phyloP scores from a whole-genome alignment of 1,139 yeast genomes.

The Groenewaldozyma auringiensis region DNA sequence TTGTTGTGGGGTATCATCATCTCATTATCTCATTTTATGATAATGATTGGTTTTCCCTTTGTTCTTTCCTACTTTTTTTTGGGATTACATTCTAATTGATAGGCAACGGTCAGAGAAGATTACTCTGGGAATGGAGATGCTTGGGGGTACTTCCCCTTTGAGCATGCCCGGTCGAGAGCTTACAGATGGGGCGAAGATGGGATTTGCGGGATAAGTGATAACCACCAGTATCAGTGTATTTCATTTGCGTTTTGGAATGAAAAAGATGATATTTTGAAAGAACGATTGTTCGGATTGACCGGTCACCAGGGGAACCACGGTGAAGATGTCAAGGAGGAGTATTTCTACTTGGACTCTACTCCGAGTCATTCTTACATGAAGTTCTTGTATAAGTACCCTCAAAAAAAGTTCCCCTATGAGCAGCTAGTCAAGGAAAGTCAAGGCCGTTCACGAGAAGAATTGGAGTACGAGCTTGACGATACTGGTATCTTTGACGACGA shows the following conservation, averaged over 20 bases:
- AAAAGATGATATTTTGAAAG: conserved; percentile 77
- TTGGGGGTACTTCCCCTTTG: conserved; percentile 87
- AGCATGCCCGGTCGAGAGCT: conserved; percentile 73
- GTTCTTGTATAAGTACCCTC: conserved; percentile 88
- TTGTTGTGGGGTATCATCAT: too few species aligned
- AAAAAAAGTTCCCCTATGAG: conserved; percentile 72
- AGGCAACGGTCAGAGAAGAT: conserved; percentile 85
- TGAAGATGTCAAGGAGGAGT: conserved; percentile 86
- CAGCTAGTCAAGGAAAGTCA: conserved; percentile 65
- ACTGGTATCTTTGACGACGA: conserved; percentile 72
- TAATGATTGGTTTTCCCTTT: too few species aligned
- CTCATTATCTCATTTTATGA: too few species aligned
- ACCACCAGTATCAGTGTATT: conserved; percentile 70
- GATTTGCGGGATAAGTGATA: conserved; percentile 82
- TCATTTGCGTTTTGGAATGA: conserved; percentile 91
- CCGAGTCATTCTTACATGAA: conserved; percentile 94
- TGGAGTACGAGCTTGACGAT: conserved; percentile 67
- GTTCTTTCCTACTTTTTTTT: too few species aligned
- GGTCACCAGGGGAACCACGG: conserved; percentile 96
- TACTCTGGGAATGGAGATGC: conserved; percentile 83
- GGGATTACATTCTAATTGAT: too few species aligned
- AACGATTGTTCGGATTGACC: conserved; percentile 80
- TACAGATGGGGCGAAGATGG: conserved; percentile 99
- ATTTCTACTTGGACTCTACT: conserved; percentile 79
- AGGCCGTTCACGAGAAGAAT: conserved; percentile 53